Base-by-base conservation (phyloP, 2,329 filamentous ascomycete genomes). In the Torrubiellomyces zombiae region DNA sequence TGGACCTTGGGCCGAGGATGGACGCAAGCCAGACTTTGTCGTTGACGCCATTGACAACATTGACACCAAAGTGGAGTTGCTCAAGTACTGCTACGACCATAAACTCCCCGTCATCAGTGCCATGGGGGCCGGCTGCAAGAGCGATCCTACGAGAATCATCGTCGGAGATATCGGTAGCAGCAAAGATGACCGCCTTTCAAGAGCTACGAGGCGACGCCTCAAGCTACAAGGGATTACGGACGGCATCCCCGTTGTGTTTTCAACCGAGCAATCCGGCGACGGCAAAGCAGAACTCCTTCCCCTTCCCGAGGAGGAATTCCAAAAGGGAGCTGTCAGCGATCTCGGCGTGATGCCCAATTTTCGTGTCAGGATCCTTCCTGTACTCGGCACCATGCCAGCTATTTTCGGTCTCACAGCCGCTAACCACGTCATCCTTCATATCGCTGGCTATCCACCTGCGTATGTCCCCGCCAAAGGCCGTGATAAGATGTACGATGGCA, bases 1-100 rank as follows among this genome's bases (percentile, higher is more conserved):
- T 20, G 68, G 56, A 0, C 58, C 68, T 0, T 83, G 81, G 73
- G n/a, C n/a, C n/a, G 51, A 55, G 20, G 58, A 51, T 5, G 70
- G 59, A 10, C 67, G 64, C 43, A 63, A 63, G 39, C 83, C 85
- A 2, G 76, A 86, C 39, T 98, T 75, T 42, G 72, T 98, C n/a
- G 70, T 98, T 18, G 89, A 98, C 51, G 91, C 86, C 13, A 98
- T 98, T 37, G 89, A 98, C 51, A 95, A 98, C 45, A 95, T 98
- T 33, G 81, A 93, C 25, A 92, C 82, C 27, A 98, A 98, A 55
- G 86, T 98, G 3, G 77, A 75, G 11, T 57, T 98, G 27, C 60
- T 98, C 20, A 74, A 82, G 40, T 92, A 91, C 53, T 98, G 89
- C 53, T 64, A 85, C 45, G 67, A 73, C 32, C 66, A 82, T 43